A percentile compares a stretch with the other conserved stretches of the same genome.
Evolutionary conservation across 495 filamentous ascomycete species (phyloP).

Genomic region (Neurospora sp.): DNA sequence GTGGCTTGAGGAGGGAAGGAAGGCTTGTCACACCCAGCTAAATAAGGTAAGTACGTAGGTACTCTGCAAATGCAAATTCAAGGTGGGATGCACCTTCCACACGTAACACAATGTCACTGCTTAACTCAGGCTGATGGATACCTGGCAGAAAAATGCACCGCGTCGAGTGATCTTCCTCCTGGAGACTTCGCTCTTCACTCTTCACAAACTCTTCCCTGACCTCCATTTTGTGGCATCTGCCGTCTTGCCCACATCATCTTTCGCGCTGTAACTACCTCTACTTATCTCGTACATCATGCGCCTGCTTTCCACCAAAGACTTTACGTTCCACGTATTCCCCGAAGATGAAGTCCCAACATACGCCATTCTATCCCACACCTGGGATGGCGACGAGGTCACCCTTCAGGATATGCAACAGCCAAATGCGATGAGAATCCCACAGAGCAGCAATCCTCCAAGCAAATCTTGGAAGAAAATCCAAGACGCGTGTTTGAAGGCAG

Average conservation of each 20-base stretch:
- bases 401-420: neutral
- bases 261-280: no score
- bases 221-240: neutral
- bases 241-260: neutral
- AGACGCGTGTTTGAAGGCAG: neutral
- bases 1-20: no score
- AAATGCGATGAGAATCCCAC: neutral
- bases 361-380: slow-evolving; percentile 9
- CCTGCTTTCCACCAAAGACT: neutral
- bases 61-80: no score
- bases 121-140: neutral
- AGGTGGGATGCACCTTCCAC: no score
- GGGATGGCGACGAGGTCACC: slow-evolving; percentile 3
- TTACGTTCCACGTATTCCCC: neutral
- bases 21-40: no score
- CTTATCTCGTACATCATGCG: neutral
- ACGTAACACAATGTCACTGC: no score
- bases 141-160: neutral
- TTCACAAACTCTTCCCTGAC: neutral
- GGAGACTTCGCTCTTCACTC: neutral
- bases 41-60: no score
- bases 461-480: neutral
- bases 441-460: neutral
- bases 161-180: neutral
- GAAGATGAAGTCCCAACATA: neutral